These are phyloP conservation scores for Pseudogymnoascus sp. DNA, from an alignment of 2,329 filamentous ascomycete species.

Conservation along the genomic window DNA sequence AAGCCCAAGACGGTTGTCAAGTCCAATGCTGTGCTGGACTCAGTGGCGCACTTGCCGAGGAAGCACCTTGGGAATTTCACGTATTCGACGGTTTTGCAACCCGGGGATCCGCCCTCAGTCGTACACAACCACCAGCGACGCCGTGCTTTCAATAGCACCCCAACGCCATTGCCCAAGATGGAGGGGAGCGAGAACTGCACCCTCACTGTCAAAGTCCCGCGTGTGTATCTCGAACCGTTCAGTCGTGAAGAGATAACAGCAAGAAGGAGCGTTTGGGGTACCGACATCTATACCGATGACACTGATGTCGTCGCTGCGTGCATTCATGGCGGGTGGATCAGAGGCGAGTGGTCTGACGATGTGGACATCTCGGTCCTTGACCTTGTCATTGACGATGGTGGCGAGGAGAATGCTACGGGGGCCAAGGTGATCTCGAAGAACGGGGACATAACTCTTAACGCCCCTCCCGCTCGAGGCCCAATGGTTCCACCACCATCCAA, in stretches of 20 bases:
- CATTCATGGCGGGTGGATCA: slow-evolving; percentile 88
- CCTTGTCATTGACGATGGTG: slow-evolving; percentile 36
- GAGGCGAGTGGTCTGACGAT: slow-evolving; percentile 76
- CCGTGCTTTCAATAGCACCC: slow-evolving; percentile 50
- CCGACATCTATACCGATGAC: slow-evolving; percentile 91
- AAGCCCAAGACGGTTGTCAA: slow-evolving; percentile 59
- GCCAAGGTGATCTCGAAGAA: slow-evolving; percentile 26
- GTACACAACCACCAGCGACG: slow-evolving; percentile 29
- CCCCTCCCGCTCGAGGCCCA: slow-evolving; percentile 52
- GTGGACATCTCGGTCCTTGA: slow-evolving; percentile 63
- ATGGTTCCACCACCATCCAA: slow-evolving; percentile 56
- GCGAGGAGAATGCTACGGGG: slow-evolving; percentile 17
- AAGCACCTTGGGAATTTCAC: slow-evolving; percentile 77
- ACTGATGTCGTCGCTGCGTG: slow-evolving; percentile 88
- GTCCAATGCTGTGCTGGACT: slow-evolving; percentile 63
- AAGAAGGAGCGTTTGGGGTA: slow-evolving; percentile 79
- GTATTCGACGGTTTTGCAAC: slow-evolving; percentile 62
- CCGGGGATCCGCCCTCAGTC: slow-evolving; percentile 31
- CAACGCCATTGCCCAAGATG: slow-evolving; percentile 68
- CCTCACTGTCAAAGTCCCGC: slow-evolving; percentile 78
- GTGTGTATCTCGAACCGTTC: slow-evolving; percentile 60
- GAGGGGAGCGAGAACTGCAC: slow-evolving; percentile 72
- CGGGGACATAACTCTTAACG: slow-evolving; percentile 36
- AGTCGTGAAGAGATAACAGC: slow-evolving; percentile 77
- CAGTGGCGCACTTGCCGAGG: slow-evolving; percentile 61